phyloP scores from a whole-genome alignment of 208 protist species.

The Acanthamoeba healyi region DNA sequence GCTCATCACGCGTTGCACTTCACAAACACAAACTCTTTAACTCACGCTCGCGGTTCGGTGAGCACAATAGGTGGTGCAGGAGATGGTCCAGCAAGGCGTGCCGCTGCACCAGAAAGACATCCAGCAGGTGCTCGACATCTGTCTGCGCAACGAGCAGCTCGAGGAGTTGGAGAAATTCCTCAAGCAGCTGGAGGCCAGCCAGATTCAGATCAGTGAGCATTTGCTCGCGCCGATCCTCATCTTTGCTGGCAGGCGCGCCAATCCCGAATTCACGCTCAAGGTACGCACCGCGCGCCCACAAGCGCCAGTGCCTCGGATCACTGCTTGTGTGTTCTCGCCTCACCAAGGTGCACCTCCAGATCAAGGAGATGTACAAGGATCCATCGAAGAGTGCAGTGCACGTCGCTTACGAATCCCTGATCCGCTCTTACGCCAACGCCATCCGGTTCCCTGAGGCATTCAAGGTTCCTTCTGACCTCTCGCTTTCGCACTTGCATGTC shows the following conservation, averaged over 20 bases:
- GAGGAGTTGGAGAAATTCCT: background rate
- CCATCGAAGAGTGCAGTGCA: background rate
- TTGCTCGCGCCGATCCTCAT: background rate
- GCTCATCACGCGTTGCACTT: background rate
- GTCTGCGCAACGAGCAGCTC: slow-evolving; percentile 16
- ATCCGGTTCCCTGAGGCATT: background rate
- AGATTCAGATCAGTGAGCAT: background rate
- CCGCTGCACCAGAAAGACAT: background rate
- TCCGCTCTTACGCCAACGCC: background rate
- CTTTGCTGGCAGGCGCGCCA: background rate
- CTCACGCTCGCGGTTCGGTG: background rate
- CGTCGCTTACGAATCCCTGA: background rate
- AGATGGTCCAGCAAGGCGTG: background rate
- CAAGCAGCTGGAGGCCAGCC: background rate
- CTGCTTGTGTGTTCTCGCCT: too few relatives aligned
- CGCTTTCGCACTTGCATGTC: too few relatives aligned
- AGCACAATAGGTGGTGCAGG: background rate
- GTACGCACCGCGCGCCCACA: background rate
- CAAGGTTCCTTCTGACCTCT: background rate
- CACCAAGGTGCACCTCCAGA: background rate
- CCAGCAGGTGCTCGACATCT: background rate
- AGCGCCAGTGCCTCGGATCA: too few relatives aligned
- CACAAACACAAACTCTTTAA: background rate
- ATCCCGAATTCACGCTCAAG: background rate
- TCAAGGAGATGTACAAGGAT: background rate